Percentiles rank a stretch among this genome's conserved stretches.
Conservation (phyloP, 2,329 filamentous ascomycete genomes). For the Stagonosporopsis rhizophila region DNA sequence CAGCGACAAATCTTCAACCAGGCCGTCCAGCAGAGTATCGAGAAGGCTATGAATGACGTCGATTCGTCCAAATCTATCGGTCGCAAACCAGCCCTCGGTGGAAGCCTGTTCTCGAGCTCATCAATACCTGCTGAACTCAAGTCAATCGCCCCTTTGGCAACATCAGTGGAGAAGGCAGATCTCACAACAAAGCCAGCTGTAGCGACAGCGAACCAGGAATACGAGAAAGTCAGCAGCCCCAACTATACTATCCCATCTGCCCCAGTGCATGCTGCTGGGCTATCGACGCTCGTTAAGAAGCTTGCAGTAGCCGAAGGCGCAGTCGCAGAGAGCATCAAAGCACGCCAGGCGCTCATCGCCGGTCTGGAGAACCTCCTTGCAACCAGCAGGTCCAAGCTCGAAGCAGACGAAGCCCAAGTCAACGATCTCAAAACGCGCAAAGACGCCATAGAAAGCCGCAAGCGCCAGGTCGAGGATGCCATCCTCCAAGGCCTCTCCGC, state of each 20-base stretch:
- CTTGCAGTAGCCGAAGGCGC: slow-evolving; percentile 88
- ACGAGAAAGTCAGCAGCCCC: slow-evolving; percentile 80
- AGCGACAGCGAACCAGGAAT: slow-evolving; percentile 78
- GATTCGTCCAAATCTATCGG: slow-evolving; percentile 56
- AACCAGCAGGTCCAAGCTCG: slow-evolving; percentile 72
- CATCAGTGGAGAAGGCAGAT: slow-evolving; percentile 75
- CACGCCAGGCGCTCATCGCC: slow-evolving; percentile 76
- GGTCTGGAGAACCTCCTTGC: slow-evolving; percentile 84
- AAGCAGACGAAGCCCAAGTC: slow-evolving; percentile 72
- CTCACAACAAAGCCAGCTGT: slow-evolving; percentile 71
- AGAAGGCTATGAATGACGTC: slow-evolving; percentile 72
- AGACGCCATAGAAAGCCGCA: slow-evolving; percentile 77
- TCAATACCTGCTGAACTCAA: slow-evolving; percentile 77
- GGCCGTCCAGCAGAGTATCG: slow-evolving; percentile 80
- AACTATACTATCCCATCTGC: slow-evolving; percentile 74
- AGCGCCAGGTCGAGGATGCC: slow-evolving; percentile 85
- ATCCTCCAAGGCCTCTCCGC: slow-evolving; percentile 85
- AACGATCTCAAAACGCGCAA: slow-evolving; percentile 71
- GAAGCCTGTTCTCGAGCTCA: slow-evolving; percentile 72
- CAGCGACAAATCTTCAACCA: slow-evolving; percentile 83
- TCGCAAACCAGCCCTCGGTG: slow-evolving; percentile 66
- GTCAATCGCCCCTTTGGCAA: slow-evolving; percentile 76
- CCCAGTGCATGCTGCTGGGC: slow-evolving; percentile 87
- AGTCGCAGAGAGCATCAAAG: slow-evolving; percentile 87
- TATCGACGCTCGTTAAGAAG: slow-evolving; percentile 88